Base-by-base conservation (phyloP, 2,329 filamentous ascomycete genomes). In the Tolypocladium guangdongense region DNA sequence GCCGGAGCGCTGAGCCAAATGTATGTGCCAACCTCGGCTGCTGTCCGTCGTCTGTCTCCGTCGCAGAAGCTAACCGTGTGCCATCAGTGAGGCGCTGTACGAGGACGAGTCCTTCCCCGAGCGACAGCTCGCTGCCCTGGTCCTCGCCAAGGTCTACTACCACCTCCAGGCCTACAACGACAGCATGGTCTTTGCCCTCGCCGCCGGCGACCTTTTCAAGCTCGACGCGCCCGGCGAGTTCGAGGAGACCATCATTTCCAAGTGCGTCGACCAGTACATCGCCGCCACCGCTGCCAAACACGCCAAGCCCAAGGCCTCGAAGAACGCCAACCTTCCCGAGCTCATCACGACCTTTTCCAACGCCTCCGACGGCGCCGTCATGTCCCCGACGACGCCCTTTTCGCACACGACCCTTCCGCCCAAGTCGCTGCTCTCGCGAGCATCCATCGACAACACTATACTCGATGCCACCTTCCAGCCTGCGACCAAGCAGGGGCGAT, bases 101-200 rank as follows among this genome's bases (percentile, higher is more conserved):
- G 93, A 99, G 79, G 92, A 99, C 74, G 90, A 96, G 64, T 81
- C 82, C 56, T 99, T 99, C 66, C 88, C 91, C 49, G 88, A 99
- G 71, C 89, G 92, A 65, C 88, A 93, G 69, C 85, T 99, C 54
- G 93, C 93, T 53, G 93, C 93, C 52, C 80, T 99, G 50, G 90
- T 99, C 52, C 87, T 95, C 45, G 88, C 93, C 62, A 99, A 99
- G 79, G 90, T 97, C 61, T 99, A 97, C 76, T 99, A 97, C 68
- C 93, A 99, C 68, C 84, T 99, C 52, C 90, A 96, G 73, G 93
- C 93, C 70, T 99, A 99, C 77, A 93, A 96, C 68, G 93, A 99
- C 76, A 96, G 92, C 72, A 97, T 99, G 92, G 88, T 89, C 51
- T 97, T 99, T 71, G 93, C 93, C 58, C 82, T 99, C 47, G 91